These are phyloP conservation scores for Alternaria triticimaculans DNA, from an alignment of 2,329 filamentous ascomycete genomes.

Conservation along the genomic window DNA sequence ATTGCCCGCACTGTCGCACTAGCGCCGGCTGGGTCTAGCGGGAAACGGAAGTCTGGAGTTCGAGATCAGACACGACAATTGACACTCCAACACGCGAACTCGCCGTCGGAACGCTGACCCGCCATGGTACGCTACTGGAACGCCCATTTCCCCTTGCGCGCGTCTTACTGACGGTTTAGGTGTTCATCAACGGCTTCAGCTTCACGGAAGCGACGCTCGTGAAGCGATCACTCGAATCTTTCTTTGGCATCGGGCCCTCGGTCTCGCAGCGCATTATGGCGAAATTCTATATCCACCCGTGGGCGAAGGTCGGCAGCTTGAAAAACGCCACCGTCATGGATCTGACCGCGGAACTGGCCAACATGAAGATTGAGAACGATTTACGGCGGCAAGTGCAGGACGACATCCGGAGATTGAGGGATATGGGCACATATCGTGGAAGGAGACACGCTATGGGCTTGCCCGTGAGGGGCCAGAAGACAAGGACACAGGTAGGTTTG, in stretches of 20 bases:
- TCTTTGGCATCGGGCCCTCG: slow-evolving; percentile 46
- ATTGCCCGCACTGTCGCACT: slow-evolving; percentile 21
- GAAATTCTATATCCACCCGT: slow-evolving; percentile 85
- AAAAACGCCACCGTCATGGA: slow-evolving; percentile 78
- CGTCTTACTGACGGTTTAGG: slow-evolving; percentile 56
- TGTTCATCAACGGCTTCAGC: slow-evolving; percentile 85
- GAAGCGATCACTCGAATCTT: slow-evolving; percentile 72
- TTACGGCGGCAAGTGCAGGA: slow-evolving; percentile 77
- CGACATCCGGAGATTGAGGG: slow-evolving; percentile 84
- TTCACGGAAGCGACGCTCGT: slow-evolving; percentile 85
- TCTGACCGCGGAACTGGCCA: slow-evolving; percentile 82
- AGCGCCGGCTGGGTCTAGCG: slow-evolving; percentile 14
- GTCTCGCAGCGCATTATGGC: slow-evolving; percentile 76
- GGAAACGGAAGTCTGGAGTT: slow-evolving; percentile 11
- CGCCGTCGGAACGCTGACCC: slow-evolving; percentile 21
- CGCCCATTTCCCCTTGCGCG: neutral
- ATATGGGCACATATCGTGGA: slow-evolving; percentile 90
- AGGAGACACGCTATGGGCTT: slow-evolving; percentile 90
- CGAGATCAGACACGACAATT: slow-evolving; percentile 9
- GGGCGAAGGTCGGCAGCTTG: slow-evolving; percentile 77
- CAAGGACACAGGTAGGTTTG: slow-evolving; percentile 71
- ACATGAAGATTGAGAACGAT: slow-evolving; percentile 94
- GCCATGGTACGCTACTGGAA: slow-evolving; percentile 33
- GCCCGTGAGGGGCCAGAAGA: slow-evolving; percentile 89
- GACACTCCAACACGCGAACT: slow-evolving; percentile 23